These are phyloP conservation scores for Penicillium paxilli DNA, from an alignment of 495 filamentous ascomycete genomes.

Conservation along the genomic window DNA sequence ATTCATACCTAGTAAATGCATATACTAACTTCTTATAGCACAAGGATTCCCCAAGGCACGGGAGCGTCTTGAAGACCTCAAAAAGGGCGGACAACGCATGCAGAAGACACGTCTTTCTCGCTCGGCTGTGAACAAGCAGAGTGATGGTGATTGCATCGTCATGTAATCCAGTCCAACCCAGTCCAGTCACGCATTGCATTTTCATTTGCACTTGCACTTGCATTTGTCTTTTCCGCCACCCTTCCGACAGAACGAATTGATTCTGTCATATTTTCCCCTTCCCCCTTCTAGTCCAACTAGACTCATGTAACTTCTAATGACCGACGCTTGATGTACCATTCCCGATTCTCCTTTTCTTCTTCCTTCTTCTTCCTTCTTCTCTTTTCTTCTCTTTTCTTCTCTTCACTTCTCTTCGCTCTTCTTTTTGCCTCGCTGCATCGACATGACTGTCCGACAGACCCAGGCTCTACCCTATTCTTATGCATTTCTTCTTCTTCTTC, in stretches of 20 bases:
- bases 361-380: neutral
- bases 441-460: too few relatives aligned
- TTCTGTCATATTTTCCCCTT: slow-evolving; percentile 4
- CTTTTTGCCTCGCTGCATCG: too few relatives aligned
- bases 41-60: slow-evolving; percentile 93
- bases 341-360: slow-evolving; percentile 1
- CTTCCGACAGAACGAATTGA: neutral
- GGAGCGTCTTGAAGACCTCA: slow-evolving; percentile 89
- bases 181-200: too few relatives aligned
- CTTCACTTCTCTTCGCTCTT: neutral
- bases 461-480: neutral
- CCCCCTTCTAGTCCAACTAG: neutral
- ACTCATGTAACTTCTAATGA: slow-evolving; percentile 2
- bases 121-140: slow-evolving; percentile 77
- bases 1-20: neutral
- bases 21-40: slow-evolving; percentile 47
- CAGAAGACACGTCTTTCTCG: slow-evolving; percentile 80
- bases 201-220: too few relatives aligned
- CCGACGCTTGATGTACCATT: neutral
- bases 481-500: neutral
- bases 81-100: slow-evolving; percentile 68
- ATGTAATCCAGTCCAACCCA: too few relatives aligned
- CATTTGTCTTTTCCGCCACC: too few relatives aligned
- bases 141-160: slow-evolving; percentile 77
- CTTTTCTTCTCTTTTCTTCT: neutral